phyloP scores from a whole-genome alignment of 208 protist species.

The Wallacemonas rigidus region DNA sequence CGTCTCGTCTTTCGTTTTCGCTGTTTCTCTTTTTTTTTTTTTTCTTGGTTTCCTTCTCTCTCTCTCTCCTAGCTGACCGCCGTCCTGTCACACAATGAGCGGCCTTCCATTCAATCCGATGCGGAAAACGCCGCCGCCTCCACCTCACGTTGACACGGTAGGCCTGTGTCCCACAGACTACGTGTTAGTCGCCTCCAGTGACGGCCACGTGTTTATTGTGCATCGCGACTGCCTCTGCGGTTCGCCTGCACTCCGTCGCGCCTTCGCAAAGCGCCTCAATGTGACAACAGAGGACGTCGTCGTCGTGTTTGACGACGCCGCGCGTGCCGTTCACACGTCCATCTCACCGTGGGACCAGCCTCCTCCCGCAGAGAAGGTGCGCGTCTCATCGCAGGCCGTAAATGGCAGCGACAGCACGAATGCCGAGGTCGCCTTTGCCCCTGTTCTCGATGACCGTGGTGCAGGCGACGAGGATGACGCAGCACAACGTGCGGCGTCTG shows the following conservation, averaged over 20 bases:
- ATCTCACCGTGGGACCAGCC: constrained; percentile 10
- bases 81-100: constrained; percentile 36
- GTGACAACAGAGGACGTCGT: constrained; percentile 32
- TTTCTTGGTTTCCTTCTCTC: background rate
- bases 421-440: constrained; percentile 1
- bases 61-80: background rate
- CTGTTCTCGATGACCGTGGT: background rate
- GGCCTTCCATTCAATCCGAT: constrained; percentile 82
- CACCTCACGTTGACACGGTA: constrained; percentile 74
- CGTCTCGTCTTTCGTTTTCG: background rate
- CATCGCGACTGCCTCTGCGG: constrained; percentile 61
- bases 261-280: constrained; percentile 44
- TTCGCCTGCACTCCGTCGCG: constrained; percentile 63
- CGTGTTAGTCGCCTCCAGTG: constrained; percentile 35
- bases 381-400: background rate
- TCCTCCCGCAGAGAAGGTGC: background rate
- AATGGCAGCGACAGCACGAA: background rate
- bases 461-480: background rate
- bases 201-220: constrained; percentile 48
- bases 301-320: constrained; percentile 30
- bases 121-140: constrained; percentile 82
- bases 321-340: background rate
- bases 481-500: background rate
- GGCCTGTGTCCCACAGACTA: constrained; percentile 65
- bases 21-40: constrained; percentile 17